A percentile compares a stretch with the other conserved stretches of the same genome.
Evolutionary conservation across 257 asterid genomes (phyloP).

Genomic region (Marsdenia floribunda): DNA sequence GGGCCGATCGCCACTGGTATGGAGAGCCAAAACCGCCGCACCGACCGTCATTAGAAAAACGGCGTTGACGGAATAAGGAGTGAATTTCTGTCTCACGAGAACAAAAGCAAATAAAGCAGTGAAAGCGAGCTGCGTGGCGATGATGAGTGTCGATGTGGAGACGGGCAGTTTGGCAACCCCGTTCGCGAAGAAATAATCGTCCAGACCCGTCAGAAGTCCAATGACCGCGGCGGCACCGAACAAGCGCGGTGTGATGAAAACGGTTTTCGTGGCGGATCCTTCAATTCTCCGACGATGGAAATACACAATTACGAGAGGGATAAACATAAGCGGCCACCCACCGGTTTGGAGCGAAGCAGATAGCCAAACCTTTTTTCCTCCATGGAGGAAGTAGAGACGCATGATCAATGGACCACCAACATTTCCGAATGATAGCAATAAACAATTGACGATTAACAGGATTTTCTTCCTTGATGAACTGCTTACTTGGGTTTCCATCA

Average conservation of each 20-base stretch:
- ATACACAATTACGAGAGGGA: conserved; percentile 23
- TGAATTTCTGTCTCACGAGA: conserved; percentile 22
- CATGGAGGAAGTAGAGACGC: conserved; percentile 28
- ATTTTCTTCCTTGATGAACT: background rate
- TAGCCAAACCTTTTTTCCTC: conserved; percentile 28
- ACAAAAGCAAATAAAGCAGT: conserved; percentile 25
- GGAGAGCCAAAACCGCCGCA: conserved; percentile 24
- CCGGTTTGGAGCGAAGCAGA: conserved; percentile 24
- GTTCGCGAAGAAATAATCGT: conserved; percentile 22
- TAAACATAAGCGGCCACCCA: conserved; percentile 26
- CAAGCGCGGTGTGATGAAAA: conserved; percentile 7
- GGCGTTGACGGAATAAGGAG: conserved; percentile 20
- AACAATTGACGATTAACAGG: conserved; percentile 20
- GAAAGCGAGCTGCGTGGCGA: conserved; percentile 24
- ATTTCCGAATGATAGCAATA: conserved; percentile 13
- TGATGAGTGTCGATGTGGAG: conserved; percentile 24
- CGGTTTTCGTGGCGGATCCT: conserved; percentile 5
- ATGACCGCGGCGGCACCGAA: conserved; percentile 14
- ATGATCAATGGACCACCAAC: conserved; percentile 26
- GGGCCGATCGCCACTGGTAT: conserved; percentile 18
- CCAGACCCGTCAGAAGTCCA: conserved; percentile 23
- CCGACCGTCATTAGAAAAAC: conserved; percentile 22
- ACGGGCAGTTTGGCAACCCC: conserved; percentile 27
- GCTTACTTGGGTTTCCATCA: conserved; percentile 1
- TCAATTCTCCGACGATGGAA: conserved; percentile 17